Evolutionary conservation across 2,329 filamentous ascomycete species (phyloP), one percentile per base, ranked within the genome.

Genomic region (Fusarium scirpi): DNA sequence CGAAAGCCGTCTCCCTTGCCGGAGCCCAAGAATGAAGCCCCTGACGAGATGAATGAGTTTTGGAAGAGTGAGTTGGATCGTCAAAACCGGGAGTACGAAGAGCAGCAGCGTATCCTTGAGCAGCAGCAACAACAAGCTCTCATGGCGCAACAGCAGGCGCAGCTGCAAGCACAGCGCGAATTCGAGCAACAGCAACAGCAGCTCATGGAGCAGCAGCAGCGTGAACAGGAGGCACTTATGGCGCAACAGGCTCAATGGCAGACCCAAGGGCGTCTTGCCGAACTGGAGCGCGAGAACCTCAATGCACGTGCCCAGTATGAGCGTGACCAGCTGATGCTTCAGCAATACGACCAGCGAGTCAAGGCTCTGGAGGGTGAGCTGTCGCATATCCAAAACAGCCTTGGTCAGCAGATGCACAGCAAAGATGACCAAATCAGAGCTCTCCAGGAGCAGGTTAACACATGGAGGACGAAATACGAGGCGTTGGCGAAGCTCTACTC

Each of bases 401-500:
- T 93, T 74, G 91, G 92, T 44, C 91, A 97, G 80, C 96, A 98
- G 78, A 90, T 92, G 55, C 83, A 87, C 38, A 98, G 94, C 78
- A 97, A 94, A 78, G 96, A 99, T 76, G 96, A 98, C 74, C 95
- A 98, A 80, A 94, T 99, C 74, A 87, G 91, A 25, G 91, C 96
- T 3, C 85, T 99, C 22, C 96, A 98, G 77, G 96, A 98, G 82
- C 96, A 98, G 82, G 92, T 98, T 71, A 98, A 98, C 80, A 98
- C 94, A 1, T 99, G 96, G 96, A 89, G 96, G 62, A 92, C 92
- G 55, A 99, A 99, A 81, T 99, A 99, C 77, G 96, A 99, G 80
- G 93, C 95, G 1, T 84, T 99, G 52, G 96, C 96, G 25, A 99
- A 98, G 83, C 87, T 99, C 16, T 99, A 99, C 82, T 98, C 95